Conservation (phyloP, 371 early-diverging fungal genomes). For the Saksenaea vasiformis region DNA sequence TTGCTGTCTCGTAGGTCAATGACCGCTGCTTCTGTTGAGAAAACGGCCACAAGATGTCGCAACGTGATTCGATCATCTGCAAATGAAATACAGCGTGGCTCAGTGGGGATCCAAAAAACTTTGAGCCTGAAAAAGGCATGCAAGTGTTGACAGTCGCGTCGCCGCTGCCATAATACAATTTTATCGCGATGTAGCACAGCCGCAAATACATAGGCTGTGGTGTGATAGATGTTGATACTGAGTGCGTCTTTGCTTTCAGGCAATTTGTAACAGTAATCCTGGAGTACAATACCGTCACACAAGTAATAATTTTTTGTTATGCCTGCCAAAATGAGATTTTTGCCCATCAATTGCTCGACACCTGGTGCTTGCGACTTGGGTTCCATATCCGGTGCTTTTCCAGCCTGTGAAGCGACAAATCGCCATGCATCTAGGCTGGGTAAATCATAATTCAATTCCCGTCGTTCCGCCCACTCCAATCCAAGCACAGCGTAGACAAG, state of each 20-base stretch:
- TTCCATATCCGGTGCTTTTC: constrained; percentile 14
- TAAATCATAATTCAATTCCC: constrained; percentile 18
- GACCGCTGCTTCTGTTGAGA: constrained; percentile 38
- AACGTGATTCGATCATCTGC: constrained; percentile 47
- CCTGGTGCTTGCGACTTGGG: neutral
- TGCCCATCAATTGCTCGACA: neutral
- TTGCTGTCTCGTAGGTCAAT: constrained; percentile 42
- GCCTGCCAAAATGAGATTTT: constrained; percentile 13
- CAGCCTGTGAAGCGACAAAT: constrained; percentile 18
- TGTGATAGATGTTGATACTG: constrained; percentile 35
- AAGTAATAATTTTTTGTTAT: constrained; percentile 24
- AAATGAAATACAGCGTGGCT: constrained; percentile 39
- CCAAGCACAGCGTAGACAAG: constrained; percentile 30
- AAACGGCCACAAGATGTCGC: constrained; percentile 39
- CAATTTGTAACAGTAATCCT: constrained; percentile 43
- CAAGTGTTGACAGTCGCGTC: constrained; percentile 16
- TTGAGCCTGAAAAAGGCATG: constrained; percentile 34
- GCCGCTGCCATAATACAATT: constrained; percentile 43
- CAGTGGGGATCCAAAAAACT: constrained; percentile 47
- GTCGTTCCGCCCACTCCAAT: constrained; percentile 29
- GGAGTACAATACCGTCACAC: constrained; percentile 22
- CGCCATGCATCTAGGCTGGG: constrained; percentile 26
- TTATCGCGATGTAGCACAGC: constrained; percentile 37
- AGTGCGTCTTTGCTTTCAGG: constrained; percentile 39
- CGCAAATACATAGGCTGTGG: constrained; percentile 37